Evolutionary conservation across 2,329 filamentous ascomycete genomes (phyloP).

Genomic region (Ceratocystis eucalypticola): DNA sequence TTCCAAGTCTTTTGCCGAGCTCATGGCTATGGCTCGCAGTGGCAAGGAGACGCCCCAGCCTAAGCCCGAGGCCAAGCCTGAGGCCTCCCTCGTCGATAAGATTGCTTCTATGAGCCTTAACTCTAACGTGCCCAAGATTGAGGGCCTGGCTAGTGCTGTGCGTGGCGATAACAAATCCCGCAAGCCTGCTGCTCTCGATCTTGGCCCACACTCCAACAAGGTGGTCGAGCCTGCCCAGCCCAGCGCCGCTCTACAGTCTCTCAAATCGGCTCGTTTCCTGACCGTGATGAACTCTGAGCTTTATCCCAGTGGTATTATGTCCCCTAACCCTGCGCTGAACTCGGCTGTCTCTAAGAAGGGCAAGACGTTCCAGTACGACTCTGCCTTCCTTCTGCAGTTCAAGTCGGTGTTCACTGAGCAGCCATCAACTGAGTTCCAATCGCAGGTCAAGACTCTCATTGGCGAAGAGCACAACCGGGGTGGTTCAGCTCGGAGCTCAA

Average conservation of each 20-base stretch:
- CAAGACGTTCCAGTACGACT: constrained; percentile 84
- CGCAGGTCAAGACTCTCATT: constrained; percentile 74
- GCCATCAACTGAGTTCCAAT: constrained; percentile 84
- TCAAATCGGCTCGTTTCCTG: constrained; percentile 84
- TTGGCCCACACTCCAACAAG: constrained; percentile 69
- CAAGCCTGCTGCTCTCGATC: constrained; percentile 80
- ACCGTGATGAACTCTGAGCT: constrained; percentile 62
- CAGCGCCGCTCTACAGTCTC: constrained; percentile 80
- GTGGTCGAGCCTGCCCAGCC: constrained; percentile 81
- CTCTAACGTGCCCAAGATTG: constrained; percentile 35
- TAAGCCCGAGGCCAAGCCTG: constrained; percentile 1
- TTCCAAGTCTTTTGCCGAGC: constrained; percentile 37
- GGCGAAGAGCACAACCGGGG: constrained; percentile 42
- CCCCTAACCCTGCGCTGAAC: constrained; percentile 86
- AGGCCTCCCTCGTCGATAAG: constrained; percentile 32
- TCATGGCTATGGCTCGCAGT: constrained; percentile 30
- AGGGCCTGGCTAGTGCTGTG: constrained; percentile 30
- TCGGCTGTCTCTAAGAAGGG: constrained; percentile 63
- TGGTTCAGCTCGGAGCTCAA: constrained; percentile 42
- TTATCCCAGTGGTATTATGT: constrained; percentile 73
- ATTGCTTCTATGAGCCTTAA: constrained; percentile 39
- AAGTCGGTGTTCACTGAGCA: constrained; percentile 93
- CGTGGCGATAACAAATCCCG: constrained; percentile 42
- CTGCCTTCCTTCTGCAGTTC: constrained; percentile 91
- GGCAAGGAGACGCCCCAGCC: constrained; percentile 22